Percentiles rank a stretch among this genome's conserved stretches.
Evolutionary conservation across 805 yeast species (phyloP).

Genomic region (Kuraishia piskuri): DNA sequence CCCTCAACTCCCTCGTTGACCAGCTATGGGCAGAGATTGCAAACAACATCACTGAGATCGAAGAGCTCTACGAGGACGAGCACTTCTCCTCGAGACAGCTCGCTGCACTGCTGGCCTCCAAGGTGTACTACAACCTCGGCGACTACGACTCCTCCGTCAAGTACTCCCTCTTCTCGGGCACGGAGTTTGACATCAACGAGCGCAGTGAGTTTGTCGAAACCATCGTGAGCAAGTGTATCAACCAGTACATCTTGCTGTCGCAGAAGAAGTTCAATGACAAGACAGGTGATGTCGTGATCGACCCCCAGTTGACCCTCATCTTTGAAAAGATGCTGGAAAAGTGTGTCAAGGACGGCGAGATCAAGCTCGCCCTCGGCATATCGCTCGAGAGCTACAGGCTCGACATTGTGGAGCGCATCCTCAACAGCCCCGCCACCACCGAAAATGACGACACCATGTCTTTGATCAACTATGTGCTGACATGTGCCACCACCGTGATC

Average conservation of each 20-base stretch:
- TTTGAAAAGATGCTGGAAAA: slow-evolving; percentile 83
- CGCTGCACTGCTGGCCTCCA: slow-evolving; percentile 90
- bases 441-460: slow-evolving; percentile 33
- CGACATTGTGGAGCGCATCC: slow-evolving; percentile 62
- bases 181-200: slow-evolving; percentile 66
- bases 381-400: slow-evolving; percentile 82
- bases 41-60: slow-evolving; percentile 78
- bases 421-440: slow-evolving; percentile 27
- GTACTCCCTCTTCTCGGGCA: slow-evolving; percentile 80
- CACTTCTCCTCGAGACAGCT: slow-evolving; percentile 65
- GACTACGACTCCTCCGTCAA: slow-evolving; percentile 87
- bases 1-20: slow-evolving; percentile 76
- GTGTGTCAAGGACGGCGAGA: slow-evolving; percentile 65
- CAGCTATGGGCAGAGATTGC: slow-evolving; percentile 97
- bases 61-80: slow-evolving; percentile 83
- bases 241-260: slow-evolving; percentile 63
- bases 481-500: slow-evolving; percentile 62
- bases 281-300: slow-evolving; percentile 27
- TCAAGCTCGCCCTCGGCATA: slow-evolving; percentile 80
- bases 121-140: slow-evolving; percentile 84
- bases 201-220: slow-evolving; percentile 87
- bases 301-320: slow-evolving; percentile 54
- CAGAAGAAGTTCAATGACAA: slow-evolving; percentile 32
- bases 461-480: slow-evolving; percentile 66
- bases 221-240: slow-evolving; percentile 87